These are phyloP conservation scores for Globisporangium viniferum DNA, from an alignment of 352 stramenopile genomes.

Conservation along the genomic window DNA sequence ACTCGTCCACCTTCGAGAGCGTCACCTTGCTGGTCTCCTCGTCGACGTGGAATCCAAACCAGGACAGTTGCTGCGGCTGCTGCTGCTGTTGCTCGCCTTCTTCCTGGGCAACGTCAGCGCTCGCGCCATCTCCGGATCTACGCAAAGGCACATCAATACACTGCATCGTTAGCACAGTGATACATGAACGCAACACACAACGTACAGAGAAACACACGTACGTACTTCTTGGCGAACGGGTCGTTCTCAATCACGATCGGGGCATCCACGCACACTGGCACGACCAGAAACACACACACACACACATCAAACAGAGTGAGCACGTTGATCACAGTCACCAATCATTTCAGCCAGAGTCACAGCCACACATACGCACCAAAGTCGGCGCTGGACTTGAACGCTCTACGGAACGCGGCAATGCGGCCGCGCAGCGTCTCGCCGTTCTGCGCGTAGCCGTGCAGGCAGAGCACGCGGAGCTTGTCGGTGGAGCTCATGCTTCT, in stretches of 20 bases:
- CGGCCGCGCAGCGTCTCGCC: constrained; percentile 64
- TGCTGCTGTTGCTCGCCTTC: constrained; percentile 18
- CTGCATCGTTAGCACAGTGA: not conserved
- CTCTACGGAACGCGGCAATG: constrained; percentile 65
- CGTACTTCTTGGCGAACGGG: constrained; percentile 42
- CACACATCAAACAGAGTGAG: not conserved
- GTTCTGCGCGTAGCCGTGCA: constrained; percentile 84
- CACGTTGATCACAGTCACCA: not conserved
- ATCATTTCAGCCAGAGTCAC: not conserved
- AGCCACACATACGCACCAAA: constrained; percentile 47
- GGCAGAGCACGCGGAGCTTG: constrained; percentile 79
- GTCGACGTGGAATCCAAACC: constrained; percentile 63
- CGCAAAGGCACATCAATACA: not conserved
- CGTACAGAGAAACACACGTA: constrained; percentile 18
- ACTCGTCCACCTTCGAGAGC: constrained; percentile 52
- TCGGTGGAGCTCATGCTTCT: constrained; percentile 23
- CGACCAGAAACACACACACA: constrained; percentile 8
- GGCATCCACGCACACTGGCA: constrained; percentile 69
- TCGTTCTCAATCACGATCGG: constrained; percentile 73
- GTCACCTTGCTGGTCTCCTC: constrained; percentile 37
- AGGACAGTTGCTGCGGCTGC: constrained; percentile 54
- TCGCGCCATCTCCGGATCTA: not conserved
- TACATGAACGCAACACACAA: not conserved
- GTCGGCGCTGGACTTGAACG: constrained; percentile 76
- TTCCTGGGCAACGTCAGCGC: constrained; percentile 25